phyloP scores from a whole-genome alignment of 768 basidiomycete genomes.

The Lactarius psammicola region DNA sequence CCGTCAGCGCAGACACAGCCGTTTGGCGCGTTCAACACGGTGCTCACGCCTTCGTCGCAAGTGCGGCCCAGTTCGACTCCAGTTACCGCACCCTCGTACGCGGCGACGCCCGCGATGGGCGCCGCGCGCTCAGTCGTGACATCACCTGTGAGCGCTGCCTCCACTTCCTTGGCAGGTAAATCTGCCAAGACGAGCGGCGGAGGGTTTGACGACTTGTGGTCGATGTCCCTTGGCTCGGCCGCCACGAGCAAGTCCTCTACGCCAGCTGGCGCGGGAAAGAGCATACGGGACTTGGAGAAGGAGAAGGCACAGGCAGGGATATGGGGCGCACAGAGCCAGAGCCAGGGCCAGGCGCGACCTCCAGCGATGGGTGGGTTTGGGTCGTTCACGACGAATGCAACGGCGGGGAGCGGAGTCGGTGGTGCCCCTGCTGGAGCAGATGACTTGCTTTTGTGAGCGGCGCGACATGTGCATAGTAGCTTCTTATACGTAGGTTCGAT shows the following conservation, averaged over 20 bases:
- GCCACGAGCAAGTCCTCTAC: constrained; percentile 39
- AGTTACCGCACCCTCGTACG: neutral
- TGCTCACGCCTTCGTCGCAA: constrained; percentile 19
- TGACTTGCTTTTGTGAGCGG: constrained; percentile 42
- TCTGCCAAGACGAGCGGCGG: constrained; percentile 42
- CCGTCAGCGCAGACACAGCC: constrained; percentile 11
- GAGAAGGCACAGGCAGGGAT: constrained; percentile 81
- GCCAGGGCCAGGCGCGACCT: constrained; percentile 24
- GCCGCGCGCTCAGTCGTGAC: constrained; percentile 31
- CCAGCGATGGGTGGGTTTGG: constrained; percentile 33
- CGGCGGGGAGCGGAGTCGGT: constrained; percentile 28
- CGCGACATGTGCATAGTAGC: neutral
- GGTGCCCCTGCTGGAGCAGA: constrained; percentile 35
- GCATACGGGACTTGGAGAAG: constrained; percentile 85
- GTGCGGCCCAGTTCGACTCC: constrained; percentile 24
- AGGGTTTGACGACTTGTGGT: constrained; percentile 90
- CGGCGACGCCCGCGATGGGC: constrained; percentile 1
- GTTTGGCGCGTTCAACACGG: constrained; percentile 9
- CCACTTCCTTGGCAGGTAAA: constrained; percentile 31
- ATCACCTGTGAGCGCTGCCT: constrained; percentile 20
- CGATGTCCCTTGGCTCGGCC: constrained; percentile 62
- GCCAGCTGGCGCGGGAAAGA: constrained; percentile 48
- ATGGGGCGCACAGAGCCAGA: constrained; percentile 55
- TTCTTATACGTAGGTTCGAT: neutral
- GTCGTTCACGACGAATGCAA: constrained; percentile 32